Base-by-base conservation (phyloP, 2,329 filamentous ascomycete genomes). In the Apiospora rasikravindrae region DNA sequence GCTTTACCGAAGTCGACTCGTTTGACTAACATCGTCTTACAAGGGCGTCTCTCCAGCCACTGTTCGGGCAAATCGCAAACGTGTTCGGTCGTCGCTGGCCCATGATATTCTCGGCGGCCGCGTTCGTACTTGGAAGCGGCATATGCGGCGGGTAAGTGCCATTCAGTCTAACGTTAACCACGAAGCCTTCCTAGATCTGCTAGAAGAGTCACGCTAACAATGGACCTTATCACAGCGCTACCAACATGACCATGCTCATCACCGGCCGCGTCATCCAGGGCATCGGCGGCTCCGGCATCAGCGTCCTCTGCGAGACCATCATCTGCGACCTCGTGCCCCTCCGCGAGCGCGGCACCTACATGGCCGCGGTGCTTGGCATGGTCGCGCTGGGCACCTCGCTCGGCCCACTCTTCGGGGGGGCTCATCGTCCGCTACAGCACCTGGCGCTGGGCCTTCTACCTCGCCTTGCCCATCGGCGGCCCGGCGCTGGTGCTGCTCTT, bases 391-490 rank as follows among this genome's bases (percentile, higher is more conserved):
- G 89, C 0, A 89, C 83, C 2, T 86, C 88, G 0, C 80, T 81
- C 14, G 88, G 88, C 0, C 89, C 84, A 7, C 75, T 88, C 26
- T 82, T 87, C 51, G 86, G 89, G 8, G 8, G 88, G 88, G n/a
- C 87, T 84, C 2, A 88, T 90, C 72, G 83, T 87, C 3, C 82
- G 88, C 71, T 82, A 85, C 66, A 83, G 85, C 2, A 73, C 81
- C 1, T 90, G 89, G 90, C 81, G 87, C 8, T 92, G 90, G 90
- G 88, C 92, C 69, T 91, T 92, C 78, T 93, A 87, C 85, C 84
- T 91, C 74, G 91, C 91, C 74, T 80, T 91, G 2, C 89, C 90
- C 2, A 87, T 91, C 19, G 57, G 57, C 3, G 57, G 33, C 3
- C 57, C 57, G 33, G 57, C 57, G 8, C 29, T 64, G 8, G 33